Percentiles rank a stretch among this genome's conserved stretches.
Conservation (phyloP, 106 monocot genomes). For the Dactylorhiza incarnata region DNA sequence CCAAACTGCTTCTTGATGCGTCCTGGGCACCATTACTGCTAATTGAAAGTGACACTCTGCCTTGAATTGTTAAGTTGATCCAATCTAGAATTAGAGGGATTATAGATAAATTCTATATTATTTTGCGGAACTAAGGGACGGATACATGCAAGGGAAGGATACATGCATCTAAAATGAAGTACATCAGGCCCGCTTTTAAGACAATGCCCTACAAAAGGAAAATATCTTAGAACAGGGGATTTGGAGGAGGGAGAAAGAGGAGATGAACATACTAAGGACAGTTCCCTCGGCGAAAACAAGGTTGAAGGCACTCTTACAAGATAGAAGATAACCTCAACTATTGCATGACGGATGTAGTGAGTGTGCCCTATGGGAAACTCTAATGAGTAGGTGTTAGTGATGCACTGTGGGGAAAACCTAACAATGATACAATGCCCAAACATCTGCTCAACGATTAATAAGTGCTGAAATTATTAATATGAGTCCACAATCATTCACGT, state of each 20-base stretch:
- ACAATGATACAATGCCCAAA: too few relatives aligned
- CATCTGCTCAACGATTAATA: too few relatives aligned
- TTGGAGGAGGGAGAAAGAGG: neutral
- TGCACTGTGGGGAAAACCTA: too few relatives aligned
- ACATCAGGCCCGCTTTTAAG: conserved; percentile 24
- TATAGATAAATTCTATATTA: neutral
- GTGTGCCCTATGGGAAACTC: too few relatives aligned
- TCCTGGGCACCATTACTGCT: conserved; percentile 17
- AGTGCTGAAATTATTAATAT: too few relatives aligned
- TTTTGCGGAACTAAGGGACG: conserved; percentile 2
- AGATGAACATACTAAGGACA: neutral
- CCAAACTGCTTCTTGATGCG: conserved; percentile 21
- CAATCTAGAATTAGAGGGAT: neutral
- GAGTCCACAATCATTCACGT: too few relatives aligned
- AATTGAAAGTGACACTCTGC: conserved; percentile 27
- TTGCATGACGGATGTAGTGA: too few relatives aligned
- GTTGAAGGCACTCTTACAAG: neutral
- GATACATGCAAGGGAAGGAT: conserved; percentile 59
- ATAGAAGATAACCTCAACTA: neutral
- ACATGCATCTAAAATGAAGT: conserved; percentile 53
- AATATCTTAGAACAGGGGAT: neutral
- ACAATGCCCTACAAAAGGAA: conserved; percentile 39
- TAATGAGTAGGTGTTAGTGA: too few relatives aligned
- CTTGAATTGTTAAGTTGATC: conserved; percentile 35
- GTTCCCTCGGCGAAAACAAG: neutral